These are phyloP conservation scores for Cyberlindnera subsufficiens DNA, from an alignment of 805 yeast genomes.

Conservation along the genomic window DNA sequence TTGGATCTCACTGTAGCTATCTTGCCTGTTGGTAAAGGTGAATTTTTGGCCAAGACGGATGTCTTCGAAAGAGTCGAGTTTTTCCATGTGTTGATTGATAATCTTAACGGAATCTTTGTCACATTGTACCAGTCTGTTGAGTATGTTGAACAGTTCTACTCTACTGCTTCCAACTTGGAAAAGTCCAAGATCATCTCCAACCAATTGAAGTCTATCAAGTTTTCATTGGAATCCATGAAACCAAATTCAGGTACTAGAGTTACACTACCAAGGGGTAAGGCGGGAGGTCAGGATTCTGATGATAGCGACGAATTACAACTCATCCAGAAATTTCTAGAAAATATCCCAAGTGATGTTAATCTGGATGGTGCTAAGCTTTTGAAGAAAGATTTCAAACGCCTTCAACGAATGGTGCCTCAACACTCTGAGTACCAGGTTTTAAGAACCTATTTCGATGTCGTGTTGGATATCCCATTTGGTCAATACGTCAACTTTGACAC, in stretches of 20 bases:
- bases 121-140: conserved; percentile 27
- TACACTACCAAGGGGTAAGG: no score
- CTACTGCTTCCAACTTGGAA: conserved; percentile 45
- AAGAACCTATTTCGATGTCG: conserved; percentile 57
- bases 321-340: conserved; percentile 26
- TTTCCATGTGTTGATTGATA: conserved; percentile 28
- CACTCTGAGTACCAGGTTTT: conserved; percentile 62
- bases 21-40: conserved; percentile 43
- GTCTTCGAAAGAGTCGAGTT: conserved; percentile 29
- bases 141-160: conserved; percentile 40
- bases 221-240: conserved; percentile 39
- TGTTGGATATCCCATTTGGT: conserved; percentile 58
- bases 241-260: conserved; percentile 7
- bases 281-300: conserved; percentile 7
- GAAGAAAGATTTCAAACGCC: conserved; percentile 46
- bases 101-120: conserved; percentile 35
- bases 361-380: conserved; percentile 37
- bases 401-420: conserved; percentile 44
- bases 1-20: conserved; percentile 45
- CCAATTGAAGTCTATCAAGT: conserved; percentile 46
- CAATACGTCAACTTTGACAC: conserved; percentile 24
- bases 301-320: conserved; percentile 34
- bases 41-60: conserved; percentile 29
- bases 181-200: conserved; percentile 50
- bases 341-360: conserved; percentile 25